phyloP scores from a whole-genome alignment of 768 basidiomycete species.

The Leccinum longicurvipes region DNA sequence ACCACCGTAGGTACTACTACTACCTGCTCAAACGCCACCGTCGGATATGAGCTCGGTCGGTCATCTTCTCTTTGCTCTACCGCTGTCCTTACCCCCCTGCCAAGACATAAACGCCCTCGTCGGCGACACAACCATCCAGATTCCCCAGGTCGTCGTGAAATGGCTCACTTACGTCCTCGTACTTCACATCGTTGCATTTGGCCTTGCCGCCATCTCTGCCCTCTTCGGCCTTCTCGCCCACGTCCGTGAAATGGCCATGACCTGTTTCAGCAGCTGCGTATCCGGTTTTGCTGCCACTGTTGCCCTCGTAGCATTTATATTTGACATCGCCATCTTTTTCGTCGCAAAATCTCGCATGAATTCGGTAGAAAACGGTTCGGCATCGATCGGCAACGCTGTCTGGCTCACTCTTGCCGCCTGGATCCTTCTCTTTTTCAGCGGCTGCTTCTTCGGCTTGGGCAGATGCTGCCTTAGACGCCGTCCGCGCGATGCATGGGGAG shows the following conservation, averaged over 20 bases:
- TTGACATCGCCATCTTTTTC: conserved; percentile 91
- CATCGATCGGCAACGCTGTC: conserved; percentile 81
- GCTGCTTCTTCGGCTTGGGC: conserved; percentile 83
- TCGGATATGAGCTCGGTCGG: conserved; percentile 89
- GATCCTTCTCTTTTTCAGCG: conserved; percentile 83
- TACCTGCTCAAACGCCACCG: conserved; percentile 73
- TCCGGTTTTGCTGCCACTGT: conserved; percentile 78
- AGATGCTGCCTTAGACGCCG: conserved; percentile 77
- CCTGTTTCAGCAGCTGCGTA: conserved; percentile 76
- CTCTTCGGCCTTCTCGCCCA: conserved; percentile 87
- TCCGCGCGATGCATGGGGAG: conserved; percentile 38
- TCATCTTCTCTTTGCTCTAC: conserved; percentile 10
- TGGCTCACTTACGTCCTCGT: conserved; percentile 95
- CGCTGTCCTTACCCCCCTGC: conserved; percentile 7
- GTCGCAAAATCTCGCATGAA: conserved; percentile 84
- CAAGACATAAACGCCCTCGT: conserved; percentile 82
- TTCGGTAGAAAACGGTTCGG: conserved; percentile 63
- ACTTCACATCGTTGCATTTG: conserved; percentile 86
- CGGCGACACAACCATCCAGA: conserved; percentile 65
- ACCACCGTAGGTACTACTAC: conserved; percentile 49
- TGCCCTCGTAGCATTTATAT: conserved; percentile 84
- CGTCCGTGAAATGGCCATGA: conserved; percentile 82
- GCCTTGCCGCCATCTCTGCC: conserved; percentile 63
- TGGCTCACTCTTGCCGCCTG: conserved; percentile 91
- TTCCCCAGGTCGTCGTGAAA: conserved; percentile 82